Percentiles rank a stretch among this genome's conserved stretches.
phyloP scores from a whole-genome alignment of 352 stramenopile genomes.

The Peronospora belbahrii region DNA sequence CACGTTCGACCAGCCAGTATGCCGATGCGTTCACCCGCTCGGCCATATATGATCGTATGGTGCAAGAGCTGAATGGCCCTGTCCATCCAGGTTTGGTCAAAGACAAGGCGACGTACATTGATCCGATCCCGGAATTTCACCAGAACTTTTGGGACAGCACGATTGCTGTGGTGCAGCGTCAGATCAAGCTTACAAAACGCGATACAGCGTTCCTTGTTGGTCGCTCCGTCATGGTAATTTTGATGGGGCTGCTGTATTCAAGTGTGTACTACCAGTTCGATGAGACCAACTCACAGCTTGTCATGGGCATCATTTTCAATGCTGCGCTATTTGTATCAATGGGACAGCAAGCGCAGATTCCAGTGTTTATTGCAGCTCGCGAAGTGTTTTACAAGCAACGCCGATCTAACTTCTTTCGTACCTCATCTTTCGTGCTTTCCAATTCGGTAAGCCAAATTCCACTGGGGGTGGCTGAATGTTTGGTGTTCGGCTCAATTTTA shows the following conservation, averaged over 20 bases:
- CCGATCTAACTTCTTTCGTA: conserved; percentile 77
- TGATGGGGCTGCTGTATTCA: conserved; percentile 35
- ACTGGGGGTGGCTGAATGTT: conserved; percentile 34
- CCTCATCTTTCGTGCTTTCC: conserved; percentile 52
- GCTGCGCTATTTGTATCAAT: conserved; percentile 60
- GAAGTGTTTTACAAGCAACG: too few relatives aligned
- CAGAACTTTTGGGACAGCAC: conserved; percentile 25
- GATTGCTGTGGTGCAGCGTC: conserved; percentile 22
- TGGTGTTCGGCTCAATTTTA: conserved; percentile 67
- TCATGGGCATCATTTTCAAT: conserved; percentile 71
- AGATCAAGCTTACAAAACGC: conserved; percentile 30
- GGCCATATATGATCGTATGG: conserved; percentile 7
- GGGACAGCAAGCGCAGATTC: conserved; percentile 52
- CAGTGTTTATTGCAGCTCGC: conserved; percentile 49
- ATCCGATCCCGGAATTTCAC: conserved; percentile 35
- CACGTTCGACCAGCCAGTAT: conserved; percentile 21
- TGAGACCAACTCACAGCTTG: conserved; percentile 21
- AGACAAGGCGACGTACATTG: conserved; percentile 72
- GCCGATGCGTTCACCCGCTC: conserved; percentile 16
- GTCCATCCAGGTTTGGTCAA: conserved; percentile 4
- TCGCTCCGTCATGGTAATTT: conserved; percentile 23
- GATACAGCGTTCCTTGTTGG: conserved; percentile 27
- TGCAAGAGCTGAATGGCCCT: conserved; percentile 8
- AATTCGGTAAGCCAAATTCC: conserved; percentile 28
- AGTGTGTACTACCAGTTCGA: conserved; percentile 38